phyloP scores from a whole-genome alignment of 2,329 filamentous ascomycete species.

The Hirsutella thompsonii region DNA sequence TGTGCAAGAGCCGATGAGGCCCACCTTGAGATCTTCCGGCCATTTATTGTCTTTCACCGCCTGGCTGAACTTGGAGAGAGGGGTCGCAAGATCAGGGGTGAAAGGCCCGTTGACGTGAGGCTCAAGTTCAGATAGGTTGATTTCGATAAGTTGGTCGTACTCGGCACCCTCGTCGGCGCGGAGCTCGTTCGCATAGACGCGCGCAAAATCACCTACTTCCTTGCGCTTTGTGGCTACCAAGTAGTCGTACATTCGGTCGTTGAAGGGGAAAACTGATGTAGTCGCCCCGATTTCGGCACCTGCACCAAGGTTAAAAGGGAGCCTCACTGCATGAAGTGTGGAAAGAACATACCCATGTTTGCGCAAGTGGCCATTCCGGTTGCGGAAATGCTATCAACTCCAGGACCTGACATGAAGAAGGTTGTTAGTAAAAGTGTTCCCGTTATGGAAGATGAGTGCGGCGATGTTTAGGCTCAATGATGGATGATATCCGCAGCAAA shows the following conservation, averaged over 20 bases:
- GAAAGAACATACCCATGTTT: constrained; percentile 53
- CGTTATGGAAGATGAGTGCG: neutral
- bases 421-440: neutral
- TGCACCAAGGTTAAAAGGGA: constrained; percentile 42
- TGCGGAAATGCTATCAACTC: constrained; percentile 75
- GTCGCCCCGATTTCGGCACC: constrained; percentile 79
- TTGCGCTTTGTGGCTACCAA: constrained; percentile 80
- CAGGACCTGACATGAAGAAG: constrained; percentile 50
- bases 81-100: constrained; percentile 89
- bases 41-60: constrained; percentile 74
- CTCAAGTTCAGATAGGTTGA: constrained; percentile 81
- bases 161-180: constrained; percentile 67
- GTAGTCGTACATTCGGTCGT: constrained; percentile 82
- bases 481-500: too few species aligned
- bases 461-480: neutral
- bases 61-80: constrained; percentile 78
- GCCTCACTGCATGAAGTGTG: too few species aligned
- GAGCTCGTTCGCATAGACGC: constrained; percentile 75
- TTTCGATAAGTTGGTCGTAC: constrained; percentile 84
- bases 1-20: constrained; percentile 93
- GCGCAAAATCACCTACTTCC: constrained; percentile 82
- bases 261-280: constrained; percentile 91
- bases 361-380: constrained; percentile 89
- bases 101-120: constrained; percentile 96
- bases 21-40: constrained; percentile 83